Base-by-base conservation (phyloP, 2,329 filamentous ascomycete species). In the Trichoderma sp. region DNA sequence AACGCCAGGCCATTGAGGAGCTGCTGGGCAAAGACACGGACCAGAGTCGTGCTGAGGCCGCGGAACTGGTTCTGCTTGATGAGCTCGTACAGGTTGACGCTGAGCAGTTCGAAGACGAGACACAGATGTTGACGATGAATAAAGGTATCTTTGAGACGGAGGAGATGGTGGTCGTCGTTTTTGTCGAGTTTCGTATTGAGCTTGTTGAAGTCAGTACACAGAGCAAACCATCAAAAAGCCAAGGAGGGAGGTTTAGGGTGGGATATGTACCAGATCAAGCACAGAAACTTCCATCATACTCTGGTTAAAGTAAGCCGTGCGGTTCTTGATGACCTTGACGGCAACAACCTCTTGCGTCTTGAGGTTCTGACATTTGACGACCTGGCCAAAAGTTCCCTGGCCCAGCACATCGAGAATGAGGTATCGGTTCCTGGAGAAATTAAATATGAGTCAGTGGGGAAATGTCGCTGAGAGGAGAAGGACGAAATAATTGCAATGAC, bases 201-300 rank as follows among this genome's bases (percentile, higher is more conserved):
- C 93, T 96, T 75, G 33, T n/a, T 19, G 6, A 7, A 13, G 13
- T 58, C n/a, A 57, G 55, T 35, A 35, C 31, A 29, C 47, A 52
- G 35, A 2, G 33, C 31, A 59, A 16, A n/a, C 0, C 27, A 37
- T 24, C 5, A 33, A 40, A 19, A 10, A 31, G 11, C 5, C 47
- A 31, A 55, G 2, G 14, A 37, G 1, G 35, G 14, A 21, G 4
- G 35, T 5, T 5, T 21, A 33, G 13, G 19, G 14, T 19, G 31
- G 24, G 88, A 69, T 85, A 96, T 88, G 69, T 85, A 96, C 93
- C 85, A 99, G 79, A 80, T 99, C 96, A 69, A 99, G 85, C 29
- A 99, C 96, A 1, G 96, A 99, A 37, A 99, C 96, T 79, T 99
- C 96, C 96, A 99, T 99, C 96, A 99, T 99, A 80, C 96, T 98